Evolutionary conservation across 129 eudicot genomes (phyloP), one percentile per base, ranked within the genome.

Genomic region (Dittrichia graveolens): DNA sequence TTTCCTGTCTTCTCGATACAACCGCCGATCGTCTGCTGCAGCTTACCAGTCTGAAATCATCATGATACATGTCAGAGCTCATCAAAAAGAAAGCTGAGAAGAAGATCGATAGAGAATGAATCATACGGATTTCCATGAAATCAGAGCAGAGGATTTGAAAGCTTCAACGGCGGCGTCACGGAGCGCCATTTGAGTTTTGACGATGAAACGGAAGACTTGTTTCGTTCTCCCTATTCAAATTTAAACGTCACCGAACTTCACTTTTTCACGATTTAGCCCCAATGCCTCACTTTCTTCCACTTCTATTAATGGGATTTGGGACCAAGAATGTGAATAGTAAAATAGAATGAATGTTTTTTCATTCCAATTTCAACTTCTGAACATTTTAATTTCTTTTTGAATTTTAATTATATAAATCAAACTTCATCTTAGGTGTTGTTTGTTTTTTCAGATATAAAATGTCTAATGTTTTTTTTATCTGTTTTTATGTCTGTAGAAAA

Each of bases 1-100:
- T 8, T 78, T 14, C 98, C 97, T 14, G 89, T 85, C 52, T 81
- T 81, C 79, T 87, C 93, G 15, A 94, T 75, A 44, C 78, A 79
- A 45, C 47, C 83, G 14, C 84, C 77, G 66, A 94, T 73, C 10
- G 98, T 94, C 69, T 90, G 85, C 87, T 94, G 98, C 48, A 74
- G 82, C 84, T 82, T 86, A 8, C 96, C 93, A 5, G 89, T 87
- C 98, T 94, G 89, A 77, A 64, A 31, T 38, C 6, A 73, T 9
- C 5, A 57, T 31, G 10, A 6, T 12, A 15, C 35, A 39, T 41
- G 38, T 39, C 0, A 72, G 6, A 57, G 11, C 4, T 35, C 4
- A 72, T 12, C 2, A 8, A 9, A 52, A 13, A 9, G 18, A 10
- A 54, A 3, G n/a, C 2, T 24, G 2, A 5, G 19, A 18, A 10